Evolutionary conservation across 352 stramenopile genomes (phyloP), one percentile per base, ranked within the genome.

Genomic region (Globisporangium rhizosaccharum): DNA sequence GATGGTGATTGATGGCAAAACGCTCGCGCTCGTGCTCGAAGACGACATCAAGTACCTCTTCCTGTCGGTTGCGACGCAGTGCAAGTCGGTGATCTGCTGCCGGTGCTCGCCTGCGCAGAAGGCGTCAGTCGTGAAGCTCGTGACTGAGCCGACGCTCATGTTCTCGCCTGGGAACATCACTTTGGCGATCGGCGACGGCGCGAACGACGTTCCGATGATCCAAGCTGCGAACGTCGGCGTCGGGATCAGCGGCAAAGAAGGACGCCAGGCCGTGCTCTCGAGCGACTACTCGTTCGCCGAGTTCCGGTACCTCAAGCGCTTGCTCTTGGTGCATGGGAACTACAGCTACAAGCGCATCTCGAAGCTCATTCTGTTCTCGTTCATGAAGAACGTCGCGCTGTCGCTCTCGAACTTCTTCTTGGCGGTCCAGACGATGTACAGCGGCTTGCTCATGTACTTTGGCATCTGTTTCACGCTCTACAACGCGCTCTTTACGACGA

Each of bases 161-260:
- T 94, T 94, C 55, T 96, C 82, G 14, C 86, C 84, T 6, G 86
- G 82, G 25, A 96, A 95, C 59, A 93, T 96, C 58, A 97, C 88
- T 17, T 70, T 97, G 1, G 80, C 88, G 20, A 97, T 97, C 47
- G 91, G 94, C 26, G 94, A 98, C 61, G 94, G 94, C 42, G 94
- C 94, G 1, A 98, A 98, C 61, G 94, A 98, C 59, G 94, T 98
- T 2, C 87, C 87, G 17, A 98, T 98, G 94, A 97, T 98, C 53
- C 88, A 97, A 70, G 83, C 90, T 62, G 91, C 88, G 20, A 82
- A 97, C 55, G 76, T 98, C n/a, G 92, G 91, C 37, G 79, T 98
- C 9, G 92, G 92, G 3, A 97, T 98, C 48, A 90, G 73, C 2
- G 92, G 92, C 0, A 86, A 97, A 62, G 92, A 98, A 69, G 92